Evolutionary conservation across 305 asterid species (phyloP).

Genomic region (Fraxinus baroniana): DNA sequence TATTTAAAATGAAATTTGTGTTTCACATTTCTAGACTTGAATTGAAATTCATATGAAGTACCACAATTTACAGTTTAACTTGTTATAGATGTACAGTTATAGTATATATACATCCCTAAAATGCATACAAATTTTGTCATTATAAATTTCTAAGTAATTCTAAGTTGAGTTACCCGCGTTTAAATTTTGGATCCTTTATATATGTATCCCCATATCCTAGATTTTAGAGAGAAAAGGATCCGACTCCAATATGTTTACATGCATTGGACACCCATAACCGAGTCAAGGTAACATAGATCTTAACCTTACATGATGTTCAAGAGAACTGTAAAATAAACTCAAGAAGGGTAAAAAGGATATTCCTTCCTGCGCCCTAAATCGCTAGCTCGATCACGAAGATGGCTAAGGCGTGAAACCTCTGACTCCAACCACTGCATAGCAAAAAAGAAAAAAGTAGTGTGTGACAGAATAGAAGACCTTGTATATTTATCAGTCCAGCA

Average conservation of each 20-base stretch:
- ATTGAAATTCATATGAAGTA: background rate
- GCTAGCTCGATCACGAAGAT: constrained; percentile 99
- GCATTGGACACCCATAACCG: background rate
- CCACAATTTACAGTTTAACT: background rate
- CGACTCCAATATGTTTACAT: background rate
- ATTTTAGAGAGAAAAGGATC: background rate
- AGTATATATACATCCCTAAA: background rate
- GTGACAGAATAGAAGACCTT: background rate
- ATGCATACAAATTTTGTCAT: background rate
- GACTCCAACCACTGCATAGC: constrained; percentile 91
- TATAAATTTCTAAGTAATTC: background rate
- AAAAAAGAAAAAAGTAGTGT: constrained; percentile 17
- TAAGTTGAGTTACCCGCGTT: background rate
- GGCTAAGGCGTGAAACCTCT: constrained; percentile 76
- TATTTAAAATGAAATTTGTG: background rate
- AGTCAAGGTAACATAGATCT: background rate
- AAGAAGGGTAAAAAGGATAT: constrained; percentile 64
- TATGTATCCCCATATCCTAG: background rate
- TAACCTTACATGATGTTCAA: background rate
- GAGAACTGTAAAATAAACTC: background rate
- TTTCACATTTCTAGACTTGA: background rate
- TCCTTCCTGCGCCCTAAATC: constrained; percentile 94
- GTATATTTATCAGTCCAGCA: background rate
- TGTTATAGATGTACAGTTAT: background rate
- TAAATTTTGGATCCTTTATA: background rate